Evolutionary conservation across 192 early-diverging fungal genomes (phyloP).

Genomic region (Linnemannia schmuckeri): DNA sequence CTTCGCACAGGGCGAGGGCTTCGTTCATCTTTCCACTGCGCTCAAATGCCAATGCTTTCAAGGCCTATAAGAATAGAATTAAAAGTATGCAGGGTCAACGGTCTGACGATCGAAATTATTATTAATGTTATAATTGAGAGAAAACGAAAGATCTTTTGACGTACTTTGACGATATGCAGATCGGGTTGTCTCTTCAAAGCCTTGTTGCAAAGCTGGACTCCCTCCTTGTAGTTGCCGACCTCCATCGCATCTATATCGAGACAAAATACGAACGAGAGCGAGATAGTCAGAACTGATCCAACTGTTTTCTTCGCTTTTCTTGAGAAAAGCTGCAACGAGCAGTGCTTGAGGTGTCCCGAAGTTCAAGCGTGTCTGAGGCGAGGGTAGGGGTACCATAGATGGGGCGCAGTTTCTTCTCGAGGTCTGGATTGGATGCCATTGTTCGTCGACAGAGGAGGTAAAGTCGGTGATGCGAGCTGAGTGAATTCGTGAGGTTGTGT

Average conservation of each 20-base stretch:
- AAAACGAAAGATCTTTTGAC: neutral
- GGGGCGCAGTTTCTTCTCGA: conserved; percentile 68
- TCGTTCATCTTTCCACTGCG: conserved; percentile 74
- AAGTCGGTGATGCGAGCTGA: neutral
- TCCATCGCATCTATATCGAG: conserved; percentile 71
- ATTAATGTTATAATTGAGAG: neutral
- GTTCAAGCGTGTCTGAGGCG: neutral
- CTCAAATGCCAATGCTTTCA: conserved; percentile 81
- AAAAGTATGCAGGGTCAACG: neutral
- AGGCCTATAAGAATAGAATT: conserved; percentile 61
- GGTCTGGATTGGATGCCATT: conserved; percentile 43
- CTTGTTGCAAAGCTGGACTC: conserved; percentile 73
- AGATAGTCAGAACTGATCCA: neutral
- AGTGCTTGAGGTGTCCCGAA: too few relatives aligned
- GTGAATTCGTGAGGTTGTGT: neutral
- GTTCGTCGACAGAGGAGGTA: neutral
- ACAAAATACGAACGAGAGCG: neutral
- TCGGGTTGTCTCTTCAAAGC: conserved; percentile 79
- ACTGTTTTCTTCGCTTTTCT: neutral
- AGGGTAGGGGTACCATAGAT: conserved; percentile 68
- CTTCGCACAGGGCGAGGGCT: conserved; percentile 69
- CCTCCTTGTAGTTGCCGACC: conserved; percentile 73
- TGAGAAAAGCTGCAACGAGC: neutral
- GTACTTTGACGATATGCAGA: conserved; percentile 74
- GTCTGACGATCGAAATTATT: neutral